Conservation (phyloP, 2,329 filamentous ascomycete species). For the Aspergillus hortae region DNA sequence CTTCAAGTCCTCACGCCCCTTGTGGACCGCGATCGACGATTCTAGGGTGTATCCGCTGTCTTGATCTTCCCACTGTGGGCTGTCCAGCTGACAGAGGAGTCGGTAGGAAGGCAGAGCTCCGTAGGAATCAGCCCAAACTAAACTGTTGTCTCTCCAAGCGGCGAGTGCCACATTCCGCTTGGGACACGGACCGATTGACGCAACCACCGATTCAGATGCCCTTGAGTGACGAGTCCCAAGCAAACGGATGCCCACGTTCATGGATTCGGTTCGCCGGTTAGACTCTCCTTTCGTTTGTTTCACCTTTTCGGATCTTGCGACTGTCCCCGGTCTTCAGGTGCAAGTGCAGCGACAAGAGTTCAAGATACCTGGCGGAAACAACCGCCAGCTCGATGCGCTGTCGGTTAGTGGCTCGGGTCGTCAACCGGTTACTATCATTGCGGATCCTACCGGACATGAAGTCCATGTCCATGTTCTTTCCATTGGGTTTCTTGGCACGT, state of each 20-base stretch:
- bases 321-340: background rate
- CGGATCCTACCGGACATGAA: background rate
- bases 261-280: no score
- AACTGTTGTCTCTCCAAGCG: no score
- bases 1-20: background rate
- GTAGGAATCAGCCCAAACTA: no score
- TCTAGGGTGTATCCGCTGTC: background rate
- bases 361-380: no score
- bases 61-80: background rate
- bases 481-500: background rate
- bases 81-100: no score
- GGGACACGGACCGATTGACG: background rate
- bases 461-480: background rate
- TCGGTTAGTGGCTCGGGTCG: background rate
- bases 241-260: no score
- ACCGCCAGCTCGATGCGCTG: background rate
- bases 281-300: background rate
- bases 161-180: background rate
- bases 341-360: no score
- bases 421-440: background rate
- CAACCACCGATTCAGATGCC: background rate
- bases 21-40: constrained; percentile 1
- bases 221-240: background rate
- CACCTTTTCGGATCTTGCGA: background rate
- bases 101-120: no score